These are phyloP conservation scores for Hypoxylon sp. DNA, from an alignment of 2,329 filamentous ascomycete genomes.

Conservation along the genomic window DNA sequence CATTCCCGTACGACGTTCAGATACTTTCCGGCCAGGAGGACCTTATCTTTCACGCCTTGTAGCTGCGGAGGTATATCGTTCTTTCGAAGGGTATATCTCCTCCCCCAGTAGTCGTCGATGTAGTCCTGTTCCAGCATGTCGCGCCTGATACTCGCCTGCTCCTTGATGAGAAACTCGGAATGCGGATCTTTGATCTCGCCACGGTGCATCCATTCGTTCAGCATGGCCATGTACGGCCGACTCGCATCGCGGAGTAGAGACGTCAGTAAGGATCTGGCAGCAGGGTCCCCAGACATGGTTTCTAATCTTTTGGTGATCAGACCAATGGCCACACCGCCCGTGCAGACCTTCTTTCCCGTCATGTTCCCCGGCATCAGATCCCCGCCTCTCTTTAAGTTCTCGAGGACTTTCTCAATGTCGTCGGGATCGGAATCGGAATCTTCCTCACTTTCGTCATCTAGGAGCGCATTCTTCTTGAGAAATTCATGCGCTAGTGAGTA, in stretches of 20 bases:
- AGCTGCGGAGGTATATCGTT: conserved; percentile 92
- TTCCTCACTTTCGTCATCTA: conserved; percentile 80
- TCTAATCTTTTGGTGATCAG: conserved; percentile 85
- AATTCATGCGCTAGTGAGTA: conserved; percentile 89
- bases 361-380: conserved; percentile 81
- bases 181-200: conserved; percentile 95
- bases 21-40: conserved; percentile 94
- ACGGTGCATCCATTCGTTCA: conserved; percentile 98
- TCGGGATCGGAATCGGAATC: conserved; percentile 78
- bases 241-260: conserved; percentile 86
- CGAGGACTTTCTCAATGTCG: conserved; percentile 91
- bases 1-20: conserved; percentile 97
- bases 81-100: conserved; percentile 92
- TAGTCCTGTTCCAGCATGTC: conserved; percentile 95
- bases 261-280: conserved; percentile 81
- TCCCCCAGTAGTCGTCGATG: conserved; percentile 99
- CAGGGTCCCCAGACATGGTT: conserved; percentile 91
- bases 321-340: conserved; percentile 93
- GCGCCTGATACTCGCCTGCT: conserved; percentile 92
- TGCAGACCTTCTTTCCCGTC: conserved; percentile 89
- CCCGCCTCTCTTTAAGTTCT: conserved; percentile 85
- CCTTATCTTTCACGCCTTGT: conserved; percentile 89
- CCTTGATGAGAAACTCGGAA: conserved; percentile 91
- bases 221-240: conserved; percentile 94
- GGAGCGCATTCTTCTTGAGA: conserved; percentile 82